A percentile compares a stretch with the other conserved stretches of the same genome.
Conservation (phyloP, 164 flowering plant genomes). For the Nelumbo lutea region DNA sequence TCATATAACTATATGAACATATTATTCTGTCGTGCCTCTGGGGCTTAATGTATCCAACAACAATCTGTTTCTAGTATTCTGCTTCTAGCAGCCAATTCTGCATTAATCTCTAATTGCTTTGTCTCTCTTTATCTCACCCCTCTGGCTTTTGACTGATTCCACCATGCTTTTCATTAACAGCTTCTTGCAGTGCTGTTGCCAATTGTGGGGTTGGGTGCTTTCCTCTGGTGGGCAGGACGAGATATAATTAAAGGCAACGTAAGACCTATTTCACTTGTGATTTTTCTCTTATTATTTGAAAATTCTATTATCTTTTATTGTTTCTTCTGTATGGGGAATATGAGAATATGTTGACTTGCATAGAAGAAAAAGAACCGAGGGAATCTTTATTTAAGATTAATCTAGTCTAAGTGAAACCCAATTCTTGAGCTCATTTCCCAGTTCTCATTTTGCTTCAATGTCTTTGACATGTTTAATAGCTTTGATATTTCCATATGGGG, state of each 20-base stretch:
- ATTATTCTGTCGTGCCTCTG: background rate
- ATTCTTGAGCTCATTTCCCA: background rate
- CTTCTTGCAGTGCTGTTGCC: constrained; percentile 68
- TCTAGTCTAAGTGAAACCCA: background rate
- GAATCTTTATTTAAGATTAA: background rate
- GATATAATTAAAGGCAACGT: constrained; percentile 79
- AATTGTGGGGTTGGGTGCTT: constrained; percentile 72
- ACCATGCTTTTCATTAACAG: constrained; percentile 31
- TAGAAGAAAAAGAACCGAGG: background rate
- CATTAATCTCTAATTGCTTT: background rate
- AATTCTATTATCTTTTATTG: background rate
- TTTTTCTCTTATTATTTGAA: constrained; percentile 4
- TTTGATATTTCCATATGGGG: background rate
- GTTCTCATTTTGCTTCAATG: background rate
- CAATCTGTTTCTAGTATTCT: background rate
- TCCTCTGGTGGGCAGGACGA: constrained; percentile 87
- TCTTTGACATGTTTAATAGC: background rate
- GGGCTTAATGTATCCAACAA: background rate
- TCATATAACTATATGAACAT: background rate
- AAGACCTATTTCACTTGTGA: constrained; percentile 27
- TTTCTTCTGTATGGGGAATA: background rate
- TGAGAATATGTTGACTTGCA: background rate
- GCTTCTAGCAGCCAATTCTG: background rate
- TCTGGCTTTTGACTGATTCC: background rate
- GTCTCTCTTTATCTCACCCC: background rate